phyloP scores from a whole-genome alignment of 331 rosid genomes.

The Acacia concinna region DNA sequence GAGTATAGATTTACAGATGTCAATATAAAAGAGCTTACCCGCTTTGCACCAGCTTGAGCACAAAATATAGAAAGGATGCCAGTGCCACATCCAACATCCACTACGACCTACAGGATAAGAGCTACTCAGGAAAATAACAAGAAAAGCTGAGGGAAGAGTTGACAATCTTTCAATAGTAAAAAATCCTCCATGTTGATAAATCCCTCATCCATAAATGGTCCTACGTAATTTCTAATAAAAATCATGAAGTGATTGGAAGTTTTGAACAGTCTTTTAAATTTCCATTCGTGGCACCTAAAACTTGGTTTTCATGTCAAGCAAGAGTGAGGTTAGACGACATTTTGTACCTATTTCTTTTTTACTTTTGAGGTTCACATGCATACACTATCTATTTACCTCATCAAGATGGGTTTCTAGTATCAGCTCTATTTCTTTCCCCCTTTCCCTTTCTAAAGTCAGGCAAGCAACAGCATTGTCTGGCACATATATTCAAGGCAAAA shows the following conservation, averaged over 20 bases:
- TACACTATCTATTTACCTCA: not conserved
- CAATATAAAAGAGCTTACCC: conserved; percentile 53
- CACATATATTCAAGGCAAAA: not conserved
- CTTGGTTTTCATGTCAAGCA: not conserved
- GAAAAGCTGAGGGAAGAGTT: not conserved
- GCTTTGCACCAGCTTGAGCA: conserved; percentile 97
- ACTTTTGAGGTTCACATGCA: not conserved
- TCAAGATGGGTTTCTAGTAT: not conserved
- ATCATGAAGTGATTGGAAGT: not conserved
- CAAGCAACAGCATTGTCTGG: not conserved
- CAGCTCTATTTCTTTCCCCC: not conserved
- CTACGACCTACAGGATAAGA: conserved; percentile 71
- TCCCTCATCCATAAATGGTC: not conserved
- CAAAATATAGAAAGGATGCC: conserved; percentile 97
- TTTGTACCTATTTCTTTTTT: not conserved
- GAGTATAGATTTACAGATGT: conserved; percentile 8
- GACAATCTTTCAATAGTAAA: not conserved
- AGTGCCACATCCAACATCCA: conserved; percentile 97
- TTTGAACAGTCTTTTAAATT: not conserved
- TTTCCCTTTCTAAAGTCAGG: not conserved
- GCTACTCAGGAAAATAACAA: conserved; percentile 27
- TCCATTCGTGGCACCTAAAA: not conserved
- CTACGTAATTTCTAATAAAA: not conserved
- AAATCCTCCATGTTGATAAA: not conserved
- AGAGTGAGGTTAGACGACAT: not conserved